Evolutionary conservation across 1,284 basidiomycete genomes (phyloP).

Genomic region (Sporisorium reilianum): DNA sequence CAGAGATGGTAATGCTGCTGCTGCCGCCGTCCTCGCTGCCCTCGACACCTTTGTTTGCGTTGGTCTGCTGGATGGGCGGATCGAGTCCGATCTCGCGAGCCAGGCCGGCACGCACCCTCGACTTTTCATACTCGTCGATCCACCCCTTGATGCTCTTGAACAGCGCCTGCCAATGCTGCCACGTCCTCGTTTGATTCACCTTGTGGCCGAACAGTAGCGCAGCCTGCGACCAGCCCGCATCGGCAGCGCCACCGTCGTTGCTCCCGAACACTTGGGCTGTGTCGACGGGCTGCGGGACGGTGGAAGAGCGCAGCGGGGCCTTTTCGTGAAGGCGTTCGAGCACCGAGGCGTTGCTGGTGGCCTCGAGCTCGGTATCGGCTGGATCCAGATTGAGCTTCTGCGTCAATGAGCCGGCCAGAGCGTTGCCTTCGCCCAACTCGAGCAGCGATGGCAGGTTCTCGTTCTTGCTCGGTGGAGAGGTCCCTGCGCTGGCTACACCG

Average conservation of each 20-base stretch:
- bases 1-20: conserved; percentile 21
- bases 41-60: background rate
- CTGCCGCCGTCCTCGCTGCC: conserved; percentile 5
- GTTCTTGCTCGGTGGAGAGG: conserved; percentile 22
- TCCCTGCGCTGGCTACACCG: conserved; percentile 46
- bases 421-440: conserved; percentile 12
- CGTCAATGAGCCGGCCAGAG: conserved; percentile 12
- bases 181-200: conserved; percentile 48
- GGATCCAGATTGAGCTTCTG: conserved; percentile 33
- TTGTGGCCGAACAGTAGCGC: conserved; percentile 36
- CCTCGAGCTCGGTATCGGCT: conserved; percentile 3
- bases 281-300: conserved; percentile 11
- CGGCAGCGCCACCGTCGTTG: background rate
- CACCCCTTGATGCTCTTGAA: conserved; percentile 59
- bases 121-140: conserved; percentile 64
- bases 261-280: background rate
- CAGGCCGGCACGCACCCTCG: conserved; percentile 52
- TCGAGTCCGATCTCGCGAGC: conserved; percentile 58
- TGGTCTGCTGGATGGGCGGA: conserved; percentile 9
- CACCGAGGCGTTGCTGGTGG: conserved; percentile 17
- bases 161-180: conserved; percentile 60
- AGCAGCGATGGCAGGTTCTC: conserved; percentile 11
- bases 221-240: conserved; percentile 11
- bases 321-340: conserved; percentile 28
- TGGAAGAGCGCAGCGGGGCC: conserved; percentile 25